These are phyloP conservation scores for Macrophomina phaseolina DNA, from an alignment of 2,329 filamentous ascomycete species.

Conservation along the genomic window DNA sequence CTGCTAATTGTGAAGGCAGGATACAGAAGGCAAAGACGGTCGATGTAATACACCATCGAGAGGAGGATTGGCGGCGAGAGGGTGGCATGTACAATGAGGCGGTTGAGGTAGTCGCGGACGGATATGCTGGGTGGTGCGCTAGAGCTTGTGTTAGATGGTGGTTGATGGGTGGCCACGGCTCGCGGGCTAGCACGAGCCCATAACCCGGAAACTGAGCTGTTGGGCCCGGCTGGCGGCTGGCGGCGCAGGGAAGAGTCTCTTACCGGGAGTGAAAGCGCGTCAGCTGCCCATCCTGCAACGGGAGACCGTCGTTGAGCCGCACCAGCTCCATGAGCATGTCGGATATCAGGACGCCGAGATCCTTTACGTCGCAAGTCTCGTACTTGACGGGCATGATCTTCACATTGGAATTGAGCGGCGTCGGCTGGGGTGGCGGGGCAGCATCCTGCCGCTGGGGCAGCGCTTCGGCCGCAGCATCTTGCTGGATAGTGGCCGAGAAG, in stretches of 20 bases:
- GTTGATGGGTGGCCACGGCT: not conserved
- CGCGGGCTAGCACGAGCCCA: not conserved
- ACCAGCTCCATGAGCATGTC: constrained; percentile 97
- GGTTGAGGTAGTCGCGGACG: constrained; percentile 89
- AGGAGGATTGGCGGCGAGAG: constrained; percentile 92
- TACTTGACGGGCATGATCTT: constrained; percentile 75
- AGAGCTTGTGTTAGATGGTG: constrained; percentile 25
- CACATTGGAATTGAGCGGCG: constrained; percentile 42
- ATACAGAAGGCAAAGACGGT: constrained; percentile 89
- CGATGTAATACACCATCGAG: constrained; percentile 99
- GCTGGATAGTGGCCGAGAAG: constrained; percentile 2
- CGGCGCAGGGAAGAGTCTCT: constrained; percentile 29
- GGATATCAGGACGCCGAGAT: constrained; percentile 87
- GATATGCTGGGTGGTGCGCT: constrained; percentile 86
- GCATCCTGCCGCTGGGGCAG: constrained; percentile 7
- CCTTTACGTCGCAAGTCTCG: constrained; percentile 79
- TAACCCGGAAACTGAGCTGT: not conserved
- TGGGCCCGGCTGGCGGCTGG: not conserved
- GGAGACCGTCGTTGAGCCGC: constrained; percentile 86
- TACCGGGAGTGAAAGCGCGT: constrained; percentile 96
- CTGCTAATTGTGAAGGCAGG: constrained; percentile 96
- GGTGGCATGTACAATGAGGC: constrained; percentile 91
- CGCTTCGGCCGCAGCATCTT: not conserved
- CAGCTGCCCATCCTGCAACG: constrained; percentile 81
- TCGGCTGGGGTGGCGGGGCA: constrained; percentile 27